These are phyloP conservation scores for Teratosphaeria zuluensis DNA, from an alignment of 2,329 filamentous ascomycete species.

Conservation along the genomic window DNA sequence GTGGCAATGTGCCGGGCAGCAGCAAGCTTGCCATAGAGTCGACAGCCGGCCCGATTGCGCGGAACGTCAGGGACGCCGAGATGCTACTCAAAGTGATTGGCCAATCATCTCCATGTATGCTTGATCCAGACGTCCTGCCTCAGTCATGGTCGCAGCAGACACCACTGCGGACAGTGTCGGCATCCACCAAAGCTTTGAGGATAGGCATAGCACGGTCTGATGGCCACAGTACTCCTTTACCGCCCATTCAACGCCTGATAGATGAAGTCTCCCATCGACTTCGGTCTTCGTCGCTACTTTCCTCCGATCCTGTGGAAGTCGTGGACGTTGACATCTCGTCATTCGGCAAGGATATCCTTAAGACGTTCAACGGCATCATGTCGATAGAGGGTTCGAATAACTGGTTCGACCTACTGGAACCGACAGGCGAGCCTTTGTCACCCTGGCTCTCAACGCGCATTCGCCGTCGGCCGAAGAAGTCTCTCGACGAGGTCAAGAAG, in stretches of 20 bases:
- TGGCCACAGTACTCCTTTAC: conserved; percentile 42
- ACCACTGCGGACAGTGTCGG: conserved; percentile 1
- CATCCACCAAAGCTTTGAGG: conserved; percentile 20
- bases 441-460: conserved; percentile 49
- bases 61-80: conserved; percentile 42
- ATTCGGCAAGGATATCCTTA: conserved; percentile 46
- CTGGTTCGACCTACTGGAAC: conserved; percentile 49
- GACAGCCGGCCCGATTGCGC: conserved; percentile 38
- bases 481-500: conserved; percentile 40
- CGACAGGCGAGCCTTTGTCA: conserved; percentile 47
- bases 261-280: conserved; percentile 36
- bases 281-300: conserved; percentile 17
- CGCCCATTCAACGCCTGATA: conserved; percentile 39
- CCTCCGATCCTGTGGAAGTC: conserved; percentile 40
- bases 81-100: conserved; percentile 46
- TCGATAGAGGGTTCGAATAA: conserved; percentile 46
- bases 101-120: conserved; percentile 42
- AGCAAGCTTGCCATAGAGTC: conserved; percentile 36
- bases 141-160: conserved; percentile 28
- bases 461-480: conserved; percentile 38
- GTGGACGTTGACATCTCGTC: conserved; percentile 47
- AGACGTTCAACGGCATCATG: conserved; percentile 49
- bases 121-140: conserved; percentile 35
- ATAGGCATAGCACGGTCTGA: conserved; percentile 44
- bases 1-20: conserved; percentile 36